phyloP scores from a whole-genome alignment of 805 yeast genomes.

The Ogataea trehaloabstinens region DNA sequence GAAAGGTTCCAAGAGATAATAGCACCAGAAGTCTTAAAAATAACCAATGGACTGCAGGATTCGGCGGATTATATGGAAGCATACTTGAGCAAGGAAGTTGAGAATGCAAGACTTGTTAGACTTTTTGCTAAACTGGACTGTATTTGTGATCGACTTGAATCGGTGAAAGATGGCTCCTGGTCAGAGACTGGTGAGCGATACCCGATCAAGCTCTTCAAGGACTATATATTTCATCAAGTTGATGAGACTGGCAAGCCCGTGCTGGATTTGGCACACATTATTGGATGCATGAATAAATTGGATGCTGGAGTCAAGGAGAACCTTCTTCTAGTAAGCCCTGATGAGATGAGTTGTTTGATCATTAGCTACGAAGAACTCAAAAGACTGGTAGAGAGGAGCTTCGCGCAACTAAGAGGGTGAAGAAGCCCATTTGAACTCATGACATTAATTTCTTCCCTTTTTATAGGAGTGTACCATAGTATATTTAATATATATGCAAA shows the following conservation, averaged over 20 bases:
- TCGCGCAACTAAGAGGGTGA: constrained; percentile 43
- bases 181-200: constrained; percentile 74
- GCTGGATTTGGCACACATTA: constrained; percentile 77
- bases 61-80: constrained; percentile 59
- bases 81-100: constrained; percentile 69
- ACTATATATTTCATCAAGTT: constrained; percentile 80
- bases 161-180: constrained; percentile 55
- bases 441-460: neutral
- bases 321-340: constrained; percentile 74
- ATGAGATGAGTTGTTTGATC: constrained; percentile 81
- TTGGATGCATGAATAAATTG: constrained; percentile 77
- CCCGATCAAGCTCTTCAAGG: constrained; percentile 71
- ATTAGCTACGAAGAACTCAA: constrained; percentile 82
- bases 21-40: constrained; percentile 43
- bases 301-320: constrained; percentile 91
- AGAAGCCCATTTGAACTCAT: too few relatives aligned
- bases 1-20: constrained; percentile 39
- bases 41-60: constrained; percentile 49
- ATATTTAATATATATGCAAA: too few relatives aligned
- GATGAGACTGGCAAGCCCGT: constrained; percentile 77
- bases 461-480: neutral
- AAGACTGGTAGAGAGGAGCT: constrained; percentile 66
- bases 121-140: constrained; percentile 78
- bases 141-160: constrained; percentile 72
- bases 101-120: constrained; percentile 84